Conservation (phyloP, 176 grass and related monocot genomes). For the Triticum aestivum region IWGSC_CS_RefSeq_v2.1 NC_057802.1:540393138-540393637, state of each 20-base stretch:
- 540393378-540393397: not conserved
- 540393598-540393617: too few relatives aligned
- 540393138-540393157: not conserved
- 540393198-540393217: not conserved
- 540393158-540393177: not conserved
- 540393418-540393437: too few relatives aligned
- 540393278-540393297: not conserved
- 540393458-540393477: too few relatives aligned
- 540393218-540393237: too few relatives aligned
- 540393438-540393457: too few relatives aligned
- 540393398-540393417: not conserved
- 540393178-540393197: not conserved
- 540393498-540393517: too few relatives aligned
- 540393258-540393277: not conserved
- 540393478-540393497: too few relatives aligned
- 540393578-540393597: too few relatives aligned
- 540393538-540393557: too few relatives aligned
- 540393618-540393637: too few relatives aligned
- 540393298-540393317: not conserved
- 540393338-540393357: not conserved
- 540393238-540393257: not conserved
- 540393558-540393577: too few relatives aligned
- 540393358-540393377: not conserved
- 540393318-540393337: not conserved
- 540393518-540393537: too few relatives aligned